Evolutionary conservation across 768 basidiomycete genomes (phyloP), one percentile per base, ranked within the genome.

Genomic region (Chiua virens): DNA sequence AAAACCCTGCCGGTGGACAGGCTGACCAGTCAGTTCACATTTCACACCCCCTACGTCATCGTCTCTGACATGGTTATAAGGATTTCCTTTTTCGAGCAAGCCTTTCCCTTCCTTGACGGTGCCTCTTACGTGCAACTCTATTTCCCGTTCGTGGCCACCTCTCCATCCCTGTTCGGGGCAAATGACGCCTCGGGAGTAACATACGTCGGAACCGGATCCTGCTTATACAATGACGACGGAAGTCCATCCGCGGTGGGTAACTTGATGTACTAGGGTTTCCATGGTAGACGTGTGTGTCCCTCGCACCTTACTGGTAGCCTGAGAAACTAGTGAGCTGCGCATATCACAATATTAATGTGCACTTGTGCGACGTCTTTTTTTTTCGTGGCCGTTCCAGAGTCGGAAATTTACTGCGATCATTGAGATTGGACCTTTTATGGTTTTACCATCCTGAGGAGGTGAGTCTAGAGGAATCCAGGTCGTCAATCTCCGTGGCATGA

Each of bases 131-230:
- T 72, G 8, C 25, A 59, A 14, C 61, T 73, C 40, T 72, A 72
- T 52, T 72, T 73, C 60, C 71, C 71, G 35, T 72, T 72, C 55
- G 27, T 73, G 21, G 71, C 72, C 2, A 67, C 62, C 5, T 53
- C 69, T n/a, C 61, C 72, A 2, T 34, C 54, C 14, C 39, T 72
- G n/a, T 54, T 68, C 18, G 3, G 47, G 9, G 32, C 27, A 11
- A 45, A 73, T 37, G 59, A 67, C 21, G 15, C 56, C 4, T 1
- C 14, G 1, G 71, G 50, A 3, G 50, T 17, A 14, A 0, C 35
- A 10, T 49, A 27, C 9, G 59, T 58, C 8, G 71, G 69, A 15
- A 68, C 65, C 1, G 63, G 69, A 20, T 68, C 62, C 2, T 66
- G 70, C 50, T 51, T 73, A n/a, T 73, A 59, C 51, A 67, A 66